A percentile compares a stretch with the other conserved stretches of the same genome.
These are phyloP conservation scores for Rhytidhysteron rufulum DNA, from an alignment of 2,329 filamentous ascomycete genomes.

Conservation along the genomic window DNA sequence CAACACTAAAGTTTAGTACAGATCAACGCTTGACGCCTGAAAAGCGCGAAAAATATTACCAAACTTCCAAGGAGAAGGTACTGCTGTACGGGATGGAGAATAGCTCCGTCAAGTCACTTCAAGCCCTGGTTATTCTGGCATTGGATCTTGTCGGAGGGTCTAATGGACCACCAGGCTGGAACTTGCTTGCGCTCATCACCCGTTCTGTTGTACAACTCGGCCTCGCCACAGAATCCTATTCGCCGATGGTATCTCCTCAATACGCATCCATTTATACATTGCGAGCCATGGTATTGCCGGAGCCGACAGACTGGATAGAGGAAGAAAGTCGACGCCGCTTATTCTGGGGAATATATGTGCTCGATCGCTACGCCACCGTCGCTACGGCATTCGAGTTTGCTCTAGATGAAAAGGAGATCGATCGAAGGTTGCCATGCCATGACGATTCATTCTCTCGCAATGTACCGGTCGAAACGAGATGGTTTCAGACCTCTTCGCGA, in stretches of 20 bases:
- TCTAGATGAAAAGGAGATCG: constrained; percentile 83
- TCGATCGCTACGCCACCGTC: constrained; percentile 87
- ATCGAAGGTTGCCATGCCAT: constrained; percentile 79
- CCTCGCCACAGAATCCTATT: constrained; percentile 76
- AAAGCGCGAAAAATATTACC: constrained; percentile 70
- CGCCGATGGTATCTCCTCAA: constrained; percentile 70
- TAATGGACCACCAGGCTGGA: constrained; percentile 90
- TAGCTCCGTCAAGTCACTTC: constrained; percentile 80
- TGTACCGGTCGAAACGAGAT: constrained; percentile 76
- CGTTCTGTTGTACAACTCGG: constrained; percentile 85
- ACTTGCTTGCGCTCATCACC: constrained; percentile 83
- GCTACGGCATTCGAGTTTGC: constrained; percentile 91
- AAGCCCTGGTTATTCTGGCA: constrained; percentile 82
- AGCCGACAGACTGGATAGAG: constrained; percentile 81
- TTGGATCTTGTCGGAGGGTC: constrained; percentile 81
- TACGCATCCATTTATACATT: constrained; percentile 87
- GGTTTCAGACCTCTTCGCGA: constrained; percentile 57
- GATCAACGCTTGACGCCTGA: constrained; percentile 72
- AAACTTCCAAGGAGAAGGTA: constrained; percentile 79
- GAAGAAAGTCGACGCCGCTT: constrained; percentile 80
- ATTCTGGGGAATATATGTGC: constrained; percentile 92
- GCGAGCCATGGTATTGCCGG: constrained; percentile 77
- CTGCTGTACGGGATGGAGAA: constrained; percentile 85
- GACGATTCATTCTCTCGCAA: constrained; percentile 85
- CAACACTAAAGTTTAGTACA: constrained; percentile 77